Base-by-base conservation (phyloP, 2,329 filamentous ascomycete genomes). In the Alternaria atra region DNA sequence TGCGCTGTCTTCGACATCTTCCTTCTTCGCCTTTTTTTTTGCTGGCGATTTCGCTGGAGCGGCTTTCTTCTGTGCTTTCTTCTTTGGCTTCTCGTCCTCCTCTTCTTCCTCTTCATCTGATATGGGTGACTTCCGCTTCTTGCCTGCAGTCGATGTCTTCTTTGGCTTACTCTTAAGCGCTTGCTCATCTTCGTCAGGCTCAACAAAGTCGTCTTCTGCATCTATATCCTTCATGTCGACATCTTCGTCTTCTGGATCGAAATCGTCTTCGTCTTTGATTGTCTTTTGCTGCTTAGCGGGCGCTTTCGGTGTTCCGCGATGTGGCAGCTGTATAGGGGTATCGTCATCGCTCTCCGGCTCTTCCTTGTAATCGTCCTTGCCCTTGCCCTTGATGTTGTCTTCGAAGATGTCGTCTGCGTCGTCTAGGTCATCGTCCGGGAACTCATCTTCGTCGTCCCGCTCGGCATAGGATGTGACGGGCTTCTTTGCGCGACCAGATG, bases 401-500 rank as follows among this genome's bases (percentile, higher is more conserved):
- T 90, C 91, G 77, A 94, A 94, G 20, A 97, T 93, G 69, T 97
- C 94, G 66, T 93, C 91, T n/a, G 87, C 90, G 3, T 80, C 84
- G 44, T 87, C 89, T 44, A 79, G 73, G 48, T 82, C 80, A 51
- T 81, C 73, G 43, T 82, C 76, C 5, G 74, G 70, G 64, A 77
- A 78, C 27, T 77, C 73, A 17, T 92, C 87, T 6, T 86, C 84
- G 34, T 89, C 89, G 54, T 91, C 90, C 20, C 92, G 87, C 66
- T 90, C 65, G 65, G 72, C 63, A 58, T 77, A 75, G 73, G 76
- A 68, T 44, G 78, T 80, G 58, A 80, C 77, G 9, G 70, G 74
- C 61, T 82, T 81, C 74, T 83, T 84, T 52, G 73, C 70, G 52
- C 80, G 72, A 9, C 73, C 69, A 34, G 79, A 80, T 6, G 71